Evolutionary conservation across 2,329 filamentous ascomycete genomes (phyloP).

Genomic region (Pseudopyricularia cyperi): DNA sequence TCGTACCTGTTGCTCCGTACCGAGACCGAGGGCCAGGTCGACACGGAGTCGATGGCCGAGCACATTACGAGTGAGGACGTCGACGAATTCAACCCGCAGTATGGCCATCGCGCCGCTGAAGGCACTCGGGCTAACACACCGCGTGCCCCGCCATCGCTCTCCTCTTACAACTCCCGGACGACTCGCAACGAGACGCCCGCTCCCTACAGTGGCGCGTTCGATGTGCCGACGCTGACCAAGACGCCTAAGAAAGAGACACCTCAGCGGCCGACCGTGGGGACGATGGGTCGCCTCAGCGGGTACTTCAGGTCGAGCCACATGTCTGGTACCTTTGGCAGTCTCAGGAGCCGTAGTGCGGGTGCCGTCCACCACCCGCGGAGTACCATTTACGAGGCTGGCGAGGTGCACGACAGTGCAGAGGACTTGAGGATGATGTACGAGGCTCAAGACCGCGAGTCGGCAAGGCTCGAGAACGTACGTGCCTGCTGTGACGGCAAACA

Average conservation of each 20-base stretch:
- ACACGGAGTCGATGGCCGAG: slow-evolving; percentile 35
- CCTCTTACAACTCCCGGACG: slow-evolving; percentile 67
- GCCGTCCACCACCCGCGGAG: slow-evolving; percentile 10
- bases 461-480: slow-evolving; percentile 83
- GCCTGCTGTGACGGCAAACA: slow-evolving; percentile 97
- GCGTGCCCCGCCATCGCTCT: slow-evolving; percentile 51
- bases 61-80: slow-evolving; percentile 49
- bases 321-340: slow-evolving; percentile 37
- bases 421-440: slow-evolving; percentile 72
- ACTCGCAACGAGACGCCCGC: slow-evolving; percentile 53
- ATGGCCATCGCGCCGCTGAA: slow-evolving; percentile 8
- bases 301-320: slow-evolving; percentile 40
- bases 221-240: slow-evolving; percentile 43
- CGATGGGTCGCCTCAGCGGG: slow-evolving; percentile 45
- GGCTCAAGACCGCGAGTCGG: slow-evolving; percentile 61
- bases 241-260: slow-evolving; percentile 21
- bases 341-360: slow-evolving; percentile 36
- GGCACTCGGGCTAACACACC: slow-evolving; percentile 19
- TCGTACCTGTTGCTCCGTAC: slow-evolving; percentile 82
- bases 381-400: slow-evolving; percentile 39
- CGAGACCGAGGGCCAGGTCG: slow-evolving; percentile 46
- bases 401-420: slow-evolving; percentile 66
- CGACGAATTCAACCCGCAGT: slow-evolving; percentile 70
- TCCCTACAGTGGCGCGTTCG: slow-evolving; percentile 29
- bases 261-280: slow-evolving; percentile 22